These are phyloP conservation scores for Fusarium cicatricum DNA, from an alignment of 2,329 filamentous ascomycete species.

Conservation along the genomic window DNA sequence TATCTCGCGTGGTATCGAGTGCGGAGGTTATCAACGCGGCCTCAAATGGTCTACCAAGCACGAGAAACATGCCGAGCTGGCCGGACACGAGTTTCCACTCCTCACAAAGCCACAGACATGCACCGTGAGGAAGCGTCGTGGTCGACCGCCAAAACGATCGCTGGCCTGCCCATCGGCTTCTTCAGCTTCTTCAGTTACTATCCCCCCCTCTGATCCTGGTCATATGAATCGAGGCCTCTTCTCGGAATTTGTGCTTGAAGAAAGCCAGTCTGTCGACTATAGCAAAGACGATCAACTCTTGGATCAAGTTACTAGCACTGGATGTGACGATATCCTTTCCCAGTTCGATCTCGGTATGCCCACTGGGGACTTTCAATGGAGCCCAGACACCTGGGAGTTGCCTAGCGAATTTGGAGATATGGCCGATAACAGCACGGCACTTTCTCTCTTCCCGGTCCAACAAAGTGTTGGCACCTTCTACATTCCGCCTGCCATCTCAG, in stretches of 20 bases:
- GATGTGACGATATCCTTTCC: constrained; percentile 1
- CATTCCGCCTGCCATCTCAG: constrained; percentile 20
- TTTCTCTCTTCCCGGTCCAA: constrained; percentile 11
- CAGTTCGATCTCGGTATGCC: constrained; percentile 12
- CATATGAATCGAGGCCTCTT: constrained; percentile 11
- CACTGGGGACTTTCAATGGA: constrained; percentile 13
- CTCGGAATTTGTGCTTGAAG: constrained; percentile 18
- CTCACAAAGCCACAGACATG: constrained; percentile 4
- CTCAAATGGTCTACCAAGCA: constrained; percentile 38
- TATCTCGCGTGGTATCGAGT: constrained; percentile 31
- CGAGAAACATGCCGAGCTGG: constrained; percentile 20
- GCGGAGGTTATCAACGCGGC: constrained; percentile 34
- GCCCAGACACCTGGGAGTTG: constrained; percentile 9
- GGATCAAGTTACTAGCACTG: not conserved
- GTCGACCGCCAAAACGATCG: constrained; percentile 18
- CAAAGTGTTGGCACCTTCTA: constrained; percentile 8
- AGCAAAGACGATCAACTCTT: not conserved
- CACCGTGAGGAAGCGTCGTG: constrained; percentile 14
- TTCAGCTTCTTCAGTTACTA: not conserved
- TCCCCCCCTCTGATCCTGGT: not conserved
- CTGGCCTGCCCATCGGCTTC: not conserved
- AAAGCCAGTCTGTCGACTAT: not conserved
- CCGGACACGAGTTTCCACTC: constrained; percentile 17
- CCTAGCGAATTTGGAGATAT: not conserved
- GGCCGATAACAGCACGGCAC: not conserved